Evolutionary conservation across 306 rosid genomes (phyloP).

Genomic region (Prinsepia uniflora): DNA sequence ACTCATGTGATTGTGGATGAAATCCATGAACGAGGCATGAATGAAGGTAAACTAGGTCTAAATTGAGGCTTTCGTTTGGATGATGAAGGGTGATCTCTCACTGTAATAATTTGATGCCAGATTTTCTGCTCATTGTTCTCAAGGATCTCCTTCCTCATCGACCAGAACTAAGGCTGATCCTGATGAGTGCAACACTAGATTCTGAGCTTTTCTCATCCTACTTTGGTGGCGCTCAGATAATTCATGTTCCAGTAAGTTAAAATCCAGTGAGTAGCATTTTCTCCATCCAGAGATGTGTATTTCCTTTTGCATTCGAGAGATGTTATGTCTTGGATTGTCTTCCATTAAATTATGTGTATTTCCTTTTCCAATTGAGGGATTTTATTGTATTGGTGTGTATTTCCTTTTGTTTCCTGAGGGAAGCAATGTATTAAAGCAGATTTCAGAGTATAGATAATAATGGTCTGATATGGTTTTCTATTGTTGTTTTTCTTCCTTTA

Average conservation of each 20-base stretch:
- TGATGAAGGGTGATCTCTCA: slow-evolving; percentile 31
- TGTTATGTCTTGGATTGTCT: background rate
- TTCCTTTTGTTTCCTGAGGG: slow-evolving; percentile 4
- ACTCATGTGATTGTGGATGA: slow-evolving; percentile 96
- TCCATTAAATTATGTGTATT: background rate
- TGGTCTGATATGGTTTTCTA: slow-evolving; percentile 12
- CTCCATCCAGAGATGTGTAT: background rate
- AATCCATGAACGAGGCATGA: slow-evolving; percentile 99
- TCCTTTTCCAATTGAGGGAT: no score
- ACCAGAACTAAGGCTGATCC: slow-evolving; percentile 78
- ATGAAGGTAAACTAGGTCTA: slow-evolving; percentile 63
- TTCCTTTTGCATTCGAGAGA: background rate
- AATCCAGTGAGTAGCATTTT: background rate
- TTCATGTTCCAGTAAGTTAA: slow-evolving; percentile 65
- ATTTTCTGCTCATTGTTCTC: slow-evolving; percentile 91
- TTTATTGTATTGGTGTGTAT: background rate
- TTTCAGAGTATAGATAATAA: background rate
- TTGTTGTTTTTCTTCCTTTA: slow-evolving; percentile 6
- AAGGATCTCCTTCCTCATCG: slow-evolving; percentile 85
- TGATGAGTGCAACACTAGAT: slow-evolving; percentile 99
- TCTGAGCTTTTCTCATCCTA: slow-evolving; percentile 82
- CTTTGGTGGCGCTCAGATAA: slow-evolving; percentile 57
- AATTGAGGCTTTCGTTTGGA: slow-evolving; percentile 24
- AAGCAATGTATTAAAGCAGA: background rate
- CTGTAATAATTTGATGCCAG: slow-evolving; percentile 49